A percentile compares a stretch with the other conserved stretches of the same genome.
phyloP scores from a whole-genome alignment of 2,329 filamentous ascomycete genomes.

The Dactylellina haptotyla region DNA sequence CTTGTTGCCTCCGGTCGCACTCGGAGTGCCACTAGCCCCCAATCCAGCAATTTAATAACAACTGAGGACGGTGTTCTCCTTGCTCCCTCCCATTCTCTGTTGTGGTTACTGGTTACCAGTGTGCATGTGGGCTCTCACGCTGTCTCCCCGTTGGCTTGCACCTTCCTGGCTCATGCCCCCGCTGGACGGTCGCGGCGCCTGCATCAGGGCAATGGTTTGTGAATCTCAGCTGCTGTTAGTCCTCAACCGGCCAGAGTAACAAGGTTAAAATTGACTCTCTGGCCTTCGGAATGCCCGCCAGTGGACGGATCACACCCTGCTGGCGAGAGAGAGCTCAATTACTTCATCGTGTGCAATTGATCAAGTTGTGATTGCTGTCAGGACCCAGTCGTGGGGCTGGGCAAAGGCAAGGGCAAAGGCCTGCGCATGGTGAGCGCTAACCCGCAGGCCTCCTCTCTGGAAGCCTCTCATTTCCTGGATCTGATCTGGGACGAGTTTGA shows the following conservation, averaged over 20 bases:
- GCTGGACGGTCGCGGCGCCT: neutral
- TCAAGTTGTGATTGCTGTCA: too few relatives aligned
- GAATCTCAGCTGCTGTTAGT: neutral
- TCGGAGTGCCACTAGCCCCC: slow-evolving; percentile 23
- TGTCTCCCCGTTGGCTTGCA: neutral
- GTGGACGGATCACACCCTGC: neutral
- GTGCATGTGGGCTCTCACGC: too few relatives aligned
- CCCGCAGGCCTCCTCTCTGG: too few relatives aligned
- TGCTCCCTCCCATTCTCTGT: neutral
- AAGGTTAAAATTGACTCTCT: slow-evolving; percentile 12
- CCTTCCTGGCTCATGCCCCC: neutral
- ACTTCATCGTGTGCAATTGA: too few relatives aligned
- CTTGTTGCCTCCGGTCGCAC: slow-evolving; percentile 19
- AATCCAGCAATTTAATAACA: slow-evolving; percentile 40
- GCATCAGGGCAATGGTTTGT: slow-evolving; percentile 20
- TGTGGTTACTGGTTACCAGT: slow-evolving; percentile 34
- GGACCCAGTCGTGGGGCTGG: too few relatives aligned
- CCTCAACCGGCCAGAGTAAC: neutral
- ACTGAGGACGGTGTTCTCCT: too few relatives aligned
- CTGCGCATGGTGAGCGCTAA: neutral
- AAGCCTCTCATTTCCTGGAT: slow-evolving; percentile 2
- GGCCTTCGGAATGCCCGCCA: slow-evolving; percentile 35
- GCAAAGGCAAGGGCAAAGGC: neutral
- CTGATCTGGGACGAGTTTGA: neutral
- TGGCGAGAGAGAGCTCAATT: too few relatives aligned